A percentile compares a stretch with the other conserved stretches of the same genome.
These are phyloP conservation scores for Aurantiochytrium sp. DNA, from an alignment of 108 stramenopile species.

Conservation along the genomic window DNA sequence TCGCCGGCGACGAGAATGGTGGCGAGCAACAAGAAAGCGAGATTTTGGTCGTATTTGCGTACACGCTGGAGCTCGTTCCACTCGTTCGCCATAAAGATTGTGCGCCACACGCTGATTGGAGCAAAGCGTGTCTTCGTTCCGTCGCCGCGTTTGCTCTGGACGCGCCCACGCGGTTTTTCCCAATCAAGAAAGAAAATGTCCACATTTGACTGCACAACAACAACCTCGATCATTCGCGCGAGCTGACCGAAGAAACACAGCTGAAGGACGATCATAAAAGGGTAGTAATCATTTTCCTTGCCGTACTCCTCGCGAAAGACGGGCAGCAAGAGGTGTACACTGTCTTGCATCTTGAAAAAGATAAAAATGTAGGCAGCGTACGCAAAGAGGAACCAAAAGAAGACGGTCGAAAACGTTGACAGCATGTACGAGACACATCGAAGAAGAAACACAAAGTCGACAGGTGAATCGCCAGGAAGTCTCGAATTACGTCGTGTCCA, in stretches of 20 bases:
- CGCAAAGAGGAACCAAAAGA: slow-evolving; percentile 15
- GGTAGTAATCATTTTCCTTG: slow-evolving; percentile 40
- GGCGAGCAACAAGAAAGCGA: slow-evolving; percentile 51
- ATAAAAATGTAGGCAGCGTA: slow-evolving; percentile 36
- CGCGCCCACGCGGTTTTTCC: slow-evolving; percentile 44
- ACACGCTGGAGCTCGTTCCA: slow-evolving; percentile 59
- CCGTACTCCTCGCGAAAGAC: slow-evolving; percentile 42
- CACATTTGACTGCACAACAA: slow-evolving; percentile 47
- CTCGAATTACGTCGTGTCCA: slow-evolving; percentile 14
- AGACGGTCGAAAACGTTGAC: not conserved
- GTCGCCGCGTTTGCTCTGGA: not conserved
- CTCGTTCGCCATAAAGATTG: slow-evolving; percentile 62
- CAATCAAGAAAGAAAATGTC: slow-evolving; percentile 70
- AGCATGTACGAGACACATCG: slow-evolving; percentile 34
- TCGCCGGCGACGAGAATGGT: slow-evolving; percentile 50
- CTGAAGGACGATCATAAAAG: slow-evolving; percentile 44
- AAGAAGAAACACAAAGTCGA: not conserved
- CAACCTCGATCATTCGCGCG: slow-evolving; percentile 28
- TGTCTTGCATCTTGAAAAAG: slow-evolving; percentile 67
- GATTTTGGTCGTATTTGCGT: slow-evolving; percentile 41
- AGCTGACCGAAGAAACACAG: slow-evolving; percentile 55
- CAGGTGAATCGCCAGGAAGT: not conserved
- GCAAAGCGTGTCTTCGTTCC: not conserved
- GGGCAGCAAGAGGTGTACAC: slow-evolving; percentile 61
- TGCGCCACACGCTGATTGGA: slow-evolving; percentile 49